Evolutionary conservation across 2,329 filamentous ascomycete genomes (phyloP).

Genomic region (Botryosphaeria dothidea): DNA sequence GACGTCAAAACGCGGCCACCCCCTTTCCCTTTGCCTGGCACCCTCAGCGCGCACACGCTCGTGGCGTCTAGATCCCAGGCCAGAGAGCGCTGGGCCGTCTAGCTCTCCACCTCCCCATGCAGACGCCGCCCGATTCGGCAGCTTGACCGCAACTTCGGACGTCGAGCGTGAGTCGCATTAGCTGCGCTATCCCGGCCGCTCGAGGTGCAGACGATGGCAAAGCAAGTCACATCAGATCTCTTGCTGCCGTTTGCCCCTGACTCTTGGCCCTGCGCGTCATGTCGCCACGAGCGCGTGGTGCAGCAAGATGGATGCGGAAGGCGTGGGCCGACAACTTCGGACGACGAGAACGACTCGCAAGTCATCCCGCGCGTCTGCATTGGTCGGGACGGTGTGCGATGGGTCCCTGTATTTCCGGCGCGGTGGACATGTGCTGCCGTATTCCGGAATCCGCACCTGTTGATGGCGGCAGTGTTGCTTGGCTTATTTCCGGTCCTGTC

Average conservation of each 20-base stretch:
- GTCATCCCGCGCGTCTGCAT: too few relatives aligned
- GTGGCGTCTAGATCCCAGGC: background rate
- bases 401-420: too few relatives aligned
- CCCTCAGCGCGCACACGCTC: background rate
- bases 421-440: too few relatives aligned
- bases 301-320: background rate
- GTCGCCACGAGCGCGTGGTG: background rate
- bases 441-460: too few relatives aligned
- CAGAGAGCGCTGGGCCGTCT: too few relatives aligned
- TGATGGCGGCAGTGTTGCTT: too few relatives aligned
- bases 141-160: conserved; percentile 4
- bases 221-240: background rate
- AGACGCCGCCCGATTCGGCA: background rate
- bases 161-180: conserved; percentile 6
- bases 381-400: too few relatives aligned
- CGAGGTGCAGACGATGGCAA: background rate
- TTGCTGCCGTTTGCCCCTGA: too few relatives aligned
- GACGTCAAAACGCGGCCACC: background rate
- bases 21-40: background rate
- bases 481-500: too few relatives aligned
- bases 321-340: background rate
- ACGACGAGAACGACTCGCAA: conserved; percentile 1
- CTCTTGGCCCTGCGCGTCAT: background rate
- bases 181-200: background rate
- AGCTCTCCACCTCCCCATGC: background rate